These are phyloP conservation scores for Aureobasidium namibiae DNA, from an alignment of 2,329 filamentous ascomycete species.

Conservation along the genomic window DNA sequence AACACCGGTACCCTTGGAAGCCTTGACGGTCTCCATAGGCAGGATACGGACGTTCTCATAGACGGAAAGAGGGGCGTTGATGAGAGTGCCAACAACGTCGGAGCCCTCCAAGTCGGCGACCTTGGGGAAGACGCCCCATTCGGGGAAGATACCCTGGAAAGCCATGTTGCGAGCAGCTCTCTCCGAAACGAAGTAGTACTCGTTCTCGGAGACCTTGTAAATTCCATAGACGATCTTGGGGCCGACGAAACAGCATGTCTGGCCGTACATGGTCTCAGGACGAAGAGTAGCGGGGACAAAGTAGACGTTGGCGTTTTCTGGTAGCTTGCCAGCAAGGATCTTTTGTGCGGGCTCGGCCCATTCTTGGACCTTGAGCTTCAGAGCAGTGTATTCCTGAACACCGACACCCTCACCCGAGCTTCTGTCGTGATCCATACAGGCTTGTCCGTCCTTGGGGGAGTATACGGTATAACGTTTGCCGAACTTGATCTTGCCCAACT, in stretches of 20 bases:
- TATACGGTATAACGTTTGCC: conserved; percentile 92
- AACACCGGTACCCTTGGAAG: conserved; percentile 91
- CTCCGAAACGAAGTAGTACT: conserved; percentile 79
- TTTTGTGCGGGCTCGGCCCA: conserved; percentile 73
- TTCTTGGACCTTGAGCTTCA: conserved; percentile 86
- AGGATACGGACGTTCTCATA: conserved; percentile 80
- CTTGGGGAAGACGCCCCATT: conserved; percentile 67
- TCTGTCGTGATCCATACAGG: conserved; percentile 82
- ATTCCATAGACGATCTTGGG: conserved; percentile 84
- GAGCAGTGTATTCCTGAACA: conserved; percentile 83
- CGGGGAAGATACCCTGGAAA: conserved; percentile 77
- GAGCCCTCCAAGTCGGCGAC: conserved; percentile 68
- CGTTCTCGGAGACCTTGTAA: conserved; percentile 58
- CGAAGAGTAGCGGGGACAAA: conserved; percentile 87
- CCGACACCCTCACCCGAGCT: conserved; percentile 72
- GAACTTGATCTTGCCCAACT: conserved; percentile 87
- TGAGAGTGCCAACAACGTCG: conserved; percentile 76
- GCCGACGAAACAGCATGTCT: conserved; percentile 91
- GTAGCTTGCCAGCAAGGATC: conserved; percentile 67
- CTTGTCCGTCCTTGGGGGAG: conserved; percentile 79
- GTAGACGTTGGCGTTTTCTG: conserved; percentile 70
- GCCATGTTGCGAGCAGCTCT: conserved; percentile 90
- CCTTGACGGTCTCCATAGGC: conserved; percentile 89
- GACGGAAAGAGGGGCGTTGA: conserved; percentile 80
- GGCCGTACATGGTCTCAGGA: conserved; percentile 98